Base-by-base conservation (phyloP, 169 alveolate species). In the Neospora caninum region DNA sequence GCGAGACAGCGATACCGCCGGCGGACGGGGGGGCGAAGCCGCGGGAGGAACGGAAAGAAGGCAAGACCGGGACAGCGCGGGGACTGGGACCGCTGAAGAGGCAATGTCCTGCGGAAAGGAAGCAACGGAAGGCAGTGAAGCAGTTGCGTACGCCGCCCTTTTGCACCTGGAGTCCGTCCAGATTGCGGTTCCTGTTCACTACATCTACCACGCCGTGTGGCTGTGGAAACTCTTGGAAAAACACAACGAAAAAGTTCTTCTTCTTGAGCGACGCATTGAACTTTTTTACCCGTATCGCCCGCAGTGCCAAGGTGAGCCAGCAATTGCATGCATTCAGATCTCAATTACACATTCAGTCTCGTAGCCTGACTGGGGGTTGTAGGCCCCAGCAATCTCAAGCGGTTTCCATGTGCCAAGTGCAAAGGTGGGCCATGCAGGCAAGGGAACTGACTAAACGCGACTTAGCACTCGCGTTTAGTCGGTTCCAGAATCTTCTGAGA, bases 211-310 rank as follows among this genome's bases (percentile, higher is more conserved):
- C 4, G 67, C 67, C 43, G 41, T 42, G 89, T 82, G 54, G 54
- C 41, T 82, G 34, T 42, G n/a, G 64, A 22, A 34, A 31, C 39
- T 82, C 20, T 67, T 82, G 67, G 25, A 31, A 41, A 29, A 39
- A 27, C 36, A 82, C 89, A 25, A 38, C 29, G 89, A 82, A 22
- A 13, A 22, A 6, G 54, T 82, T 27, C 67, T 82, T 22, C 89
- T 82, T 9, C 89, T 41, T 25, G 54, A 82, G 64, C 89, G 39
- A 82, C 89, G 89, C 29, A 82, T 43, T 6, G 89, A 82, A 31
- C 89, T 82, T 43, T 82, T 82, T 43, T 42, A 82, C 39, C 89
- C 89, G 6, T 82, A 82, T 29, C 53, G 89, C 29, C 89, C 89
- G 0, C 89, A 82, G 31, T 38, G 54, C 39, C 53, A 31, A 39